phyloP scores from a whole-genome alignment of 2,329 filamentous ascomycete genomes.

The Volutella citrinella region DNA sequence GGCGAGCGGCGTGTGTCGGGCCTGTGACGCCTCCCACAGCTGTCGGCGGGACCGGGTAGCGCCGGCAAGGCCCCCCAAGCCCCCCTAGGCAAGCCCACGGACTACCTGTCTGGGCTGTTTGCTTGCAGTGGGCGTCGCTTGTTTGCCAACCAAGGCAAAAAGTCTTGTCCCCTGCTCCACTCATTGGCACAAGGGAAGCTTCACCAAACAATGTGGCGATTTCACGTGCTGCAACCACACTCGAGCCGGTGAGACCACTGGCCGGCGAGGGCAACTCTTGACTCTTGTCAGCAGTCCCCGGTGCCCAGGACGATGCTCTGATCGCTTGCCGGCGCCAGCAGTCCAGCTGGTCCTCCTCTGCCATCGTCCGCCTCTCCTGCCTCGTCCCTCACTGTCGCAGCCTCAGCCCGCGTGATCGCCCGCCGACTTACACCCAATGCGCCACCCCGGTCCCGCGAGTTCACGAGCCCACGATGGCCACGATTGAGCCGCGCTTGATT shows the following conservation, averaged over 20 bases:
- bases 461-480: slow-evolving; percentile 52
- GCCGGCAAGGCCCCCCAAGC: too few relatives aligned
- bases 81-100: too few relatives aligned
- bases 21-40: too few relatives aligned
- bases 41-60: too few relatives aligned
- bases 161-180: too few relatives aligned
- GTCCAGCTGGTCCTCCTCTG: slow-evolving; percentile 5
- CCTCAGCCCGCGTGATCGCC: slow-evolving; percentile 27
- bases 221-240: slow-evolving; percentile 30
- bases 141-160: too few relatives aligned
- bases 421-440: slow-evolving; percentile 26
- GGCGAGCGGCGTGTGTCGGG: too few relatives aligned
- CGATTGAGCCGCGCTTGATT: slow-evolving; percentile 66
- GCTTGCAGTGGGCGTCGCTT: too few relatives aligned
- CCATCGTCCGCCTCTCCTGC: slow-evolving; percentile 10
- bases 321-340: slow-evolving; percentile 2
- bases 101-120: too few relatives aligned
- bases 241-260: slow-evolving; percentile 26
- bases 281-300: slow-evolving; percentile 16
- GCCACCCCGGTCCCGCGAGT: slow-evolving; percentile 21
- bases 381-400: slow-evolving; percentile 6
- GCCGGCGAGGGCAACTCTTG: slow-evolving; percentile 19
- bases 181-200: slow-evolving; percentile 9
- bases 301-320: too few relatives aligned
- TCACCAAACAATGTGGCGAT: slow-evolving; percentile 24